These are phyloP conservation scores for Zea luxurians DNA, from an alignment of 176 grass and related monocot species.

Conservation along the genomic window DNA sequence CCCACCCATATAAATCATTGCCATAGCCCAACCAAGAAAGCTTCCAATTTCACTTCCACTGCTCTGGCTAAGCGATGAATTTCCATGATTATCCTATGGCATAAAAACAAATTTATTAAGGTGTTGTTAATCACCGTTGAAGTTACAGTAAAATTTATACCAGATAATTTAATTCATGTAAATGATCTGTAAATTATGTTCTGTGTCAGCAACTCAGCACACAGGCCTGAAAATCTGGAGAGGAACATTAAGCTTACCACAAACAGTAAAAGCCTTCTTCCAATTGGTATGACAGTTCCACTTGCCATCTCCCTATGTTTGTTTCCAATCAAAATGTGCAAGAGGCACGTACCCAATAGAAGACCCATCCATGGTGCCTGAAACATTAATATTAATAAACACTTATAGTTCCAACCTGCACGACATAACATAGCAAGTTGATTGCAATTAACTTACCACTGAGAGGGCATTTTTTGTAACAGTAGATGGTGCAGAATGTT, in stretches of 20 bases:
- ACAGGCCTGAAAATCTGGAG: constrained; percentile 1
- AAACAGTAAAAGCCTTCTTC: constrained; percentile 76
- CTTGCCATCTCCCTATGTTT: constrained; percentile 40
- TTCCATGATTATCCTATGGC: constrained; percentile 32
- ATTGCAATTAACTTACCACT: constrained; percentile 56
- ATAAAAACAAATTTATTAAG: constrained; percentile 26
- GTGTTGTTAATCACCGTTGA: constrained; percentile 1
- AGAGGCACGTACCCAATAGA: constrained; percentile 45
- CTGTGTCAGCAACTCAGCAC: neutral
- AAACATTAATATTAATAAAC: constrained; percentile 18
- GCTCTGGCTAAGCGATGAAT: constrained; percentile 38
- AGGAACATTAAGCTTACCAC: constrained; percentile 46
- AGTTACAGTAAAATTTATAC: constrained; percentile 1
- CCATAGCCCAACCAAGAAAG: constrained; percentile 94
- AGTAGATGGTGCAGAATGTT: constrained; percentile 48
- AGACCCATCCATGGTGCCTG: constrained; percentile 74
- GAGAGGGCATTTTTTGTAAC: constrained; percentile 67
- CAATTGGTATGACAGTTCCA: constrained; percentile 60
- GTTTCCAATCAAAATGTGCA: constrained; percentile 52
- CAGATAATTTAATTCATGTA: neutral
- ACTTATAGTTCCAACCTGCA: constrained; percentile 20
- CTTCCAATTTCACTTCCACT: constrained; percentile 67
- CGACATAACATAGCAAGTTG: constrained; percentile 14
- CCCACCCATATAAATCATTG: constrained; percentile 89
- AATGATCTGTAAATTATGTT: constrained; percentile 25